Evolutionary conservation across 108 stramenopile genomes (phyloP).

Genomic region (Pseudonitzschia multistriata): DNA sequence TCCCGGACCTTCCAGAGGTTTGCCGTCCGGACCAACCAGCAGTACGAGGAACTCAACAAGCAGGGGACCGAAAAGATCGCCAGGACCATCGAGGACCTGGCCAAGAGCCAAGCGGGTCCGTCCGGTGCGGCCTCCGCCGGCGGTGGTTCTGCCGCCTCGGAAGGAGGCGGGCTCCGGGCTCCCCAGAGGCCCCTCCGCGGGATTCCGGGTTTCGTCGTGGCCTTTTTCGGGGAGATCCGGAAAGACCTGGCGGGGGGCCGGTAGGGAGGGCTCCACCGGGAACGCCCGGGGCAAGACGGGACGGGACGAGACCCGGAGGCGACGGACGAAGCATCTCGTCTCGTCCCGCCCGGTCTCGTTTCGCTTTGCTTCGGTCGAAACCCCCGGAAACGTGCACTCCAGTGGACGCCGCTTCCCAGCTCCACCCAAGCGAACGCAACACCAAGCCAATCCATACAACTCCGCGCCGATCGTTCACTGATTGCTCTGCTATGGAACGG

Average conservation of each 20-base stretch:
- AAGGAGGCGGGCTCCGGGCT: slow-evolving; percentile 23
- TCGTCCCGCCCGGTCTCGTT: too few species aligned
- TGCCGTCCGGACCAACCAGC: slow-evolving; percentile 71
- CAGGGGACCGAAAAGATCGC: slow-evolving; percentile 65
- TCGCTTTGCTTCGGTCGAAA: too few species aligned
- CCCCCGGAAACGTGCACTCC: too few species aligned
- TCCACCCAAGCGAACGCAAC: too few species aligned
- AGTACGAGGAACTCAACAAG: slow-evolving; percentile 63
- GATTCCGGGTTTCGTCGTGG: slow-evolving; percentile 71
- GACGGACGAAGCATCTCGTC: too few species aligned
- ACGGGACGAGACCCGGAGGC: too few species aligned
- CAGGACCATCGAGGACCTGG: slow-evolving; percentile 60
- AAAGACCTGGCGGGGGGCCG: slow-evolving; percentile 55
- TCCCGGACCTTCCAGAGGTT: slow-evolving; percentile 81
- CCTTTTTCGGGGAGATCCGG: slow-evolving; percentile 69
- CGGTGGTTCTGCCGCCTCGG: slow-evolving; percentile 5
- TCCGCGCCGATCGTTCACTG: too few species aligned
- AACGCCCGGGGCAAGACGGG: too few species aligned
- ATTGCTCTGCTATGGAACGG: too few species aligned
- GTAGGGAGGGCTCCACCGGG: too few species aligned
- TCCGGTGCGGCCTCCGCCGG: slow-evolving; percentile 22
- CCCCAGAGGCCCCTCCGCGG: slow-evolving; percentile 66
- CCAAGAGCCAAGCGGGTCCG: slow-evolving; percentile 34
- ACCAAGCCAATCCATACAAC: too few species aligned
- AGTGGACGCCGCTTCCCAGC: too few species aligned